Base-by-base conservation (phyloP, 202 grass and related monocot genomes). In the Zizania palustris region DNA sequence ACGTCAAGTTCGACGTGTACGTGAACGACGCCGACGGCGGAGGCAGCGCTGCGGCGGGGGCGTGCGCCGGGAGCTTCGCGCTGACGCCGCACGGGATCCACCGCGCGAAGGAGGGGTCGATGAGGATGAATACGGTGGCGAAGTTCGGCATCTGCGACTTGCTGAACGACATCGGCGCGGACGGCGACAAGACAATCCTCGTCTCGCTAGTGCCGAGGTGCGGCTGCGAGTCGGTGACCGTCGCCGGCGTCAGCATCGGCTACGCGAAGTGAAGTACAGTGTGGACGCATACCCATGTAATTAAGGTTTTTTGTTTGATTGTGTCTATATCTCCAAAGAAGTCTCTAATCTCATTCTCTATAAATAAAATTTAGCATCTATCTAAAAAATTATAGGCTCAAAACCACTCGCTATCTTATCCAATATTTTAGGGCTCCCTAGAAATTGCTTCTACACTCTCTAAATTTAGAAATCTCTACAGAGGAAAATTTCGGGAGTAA, bases 1-100 rank as follows among this genome's bases (percentile, higher is more conserved):
- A 69, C 65, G 58, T 96, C 80, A 96, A 96, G 86, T 92, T 96
- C 82, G 92, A 96, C 46, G 89, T 89, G 60, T 86, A 70, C 37
- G 54, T 95, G 20, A 95, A 95, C 51, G 44, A 14, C 20, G 18
- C 62, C 0, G 73, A 77, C 1, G 1, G 63, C 55, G 83, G 73
- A 1, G 86, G 18, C 3, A 42, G 51, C 15, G 38, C 46, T 34
- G 80, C 80, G 4, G 40, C 63, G 4, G 78, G 69, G 37, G 70
- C 85, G 75, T 83, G 83, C 63, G 88, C 92, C 9, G 92, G 88
- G 33, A 95, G 92, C 77, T 57, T 91, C 57, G 77, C 83, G 40
- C 40, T 91, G 3, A 22, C 85, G 76, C 83, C 83, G 36, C 88
- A 91, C 77, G 65, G 36, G 64, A 45, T 79, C 44, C 76, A 65